Conservation (phyloP, 257 asterid genomes). For the Striga asiatica region DNA sequence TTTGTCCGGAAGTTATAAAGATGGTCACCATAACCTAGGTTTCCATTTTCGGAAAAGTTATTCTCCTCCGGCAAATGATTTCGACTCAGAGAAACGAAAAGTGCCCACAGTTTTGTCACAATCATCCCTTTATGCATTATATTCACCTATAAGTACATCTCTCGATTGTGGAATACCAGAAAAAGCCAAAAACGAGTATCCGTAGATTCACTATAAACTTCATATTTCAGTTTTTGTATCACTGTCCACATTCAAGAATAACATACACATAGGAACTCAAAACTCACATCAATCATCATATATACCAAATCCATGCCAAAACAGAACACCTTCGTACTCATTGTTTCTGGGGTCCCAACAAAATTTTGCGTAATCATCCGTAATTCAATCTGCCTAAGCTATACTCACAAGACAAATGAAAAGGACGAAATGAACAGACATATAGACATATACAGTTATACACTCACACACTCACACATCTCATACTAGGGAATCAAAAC, state of each 20-base stretch:
- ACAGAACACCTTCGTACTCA: not conserved
- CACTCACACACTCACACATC: conserved; percentile 1
- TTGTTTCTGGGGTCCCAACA: not conserved
- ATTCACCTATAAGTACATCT: too few relatives aligned
- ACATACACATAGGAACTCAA: not conserved
- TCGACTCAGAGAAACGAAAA: conserved; percentile 33
- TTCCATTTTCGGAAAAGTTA: conserved; percentile 4
- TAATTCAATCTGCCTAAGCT: conserved; percentile 3
- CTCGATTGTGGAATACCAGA: too few relatives aligned
- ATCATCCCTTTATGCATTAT: too few relatives aligned
- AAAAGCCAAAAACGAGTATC: too few relatives aligned
- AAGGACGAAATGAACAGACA: too few relatives aligned
- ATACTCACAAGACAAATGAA: too few relatives aligned
- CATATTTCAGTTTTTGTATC: too few relatives aligned
- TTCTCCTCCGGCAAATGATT: conserved; percentile 16
- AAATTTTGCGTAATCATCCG: not conserved
- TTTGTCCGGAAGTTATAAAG: not conserved
- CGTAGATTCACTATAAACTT: too few relatives aligned
- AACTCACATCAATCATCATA: not conserved
- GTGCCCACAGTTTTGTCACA: too few relatives aligned
- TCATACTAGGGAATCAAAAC: not conserved
- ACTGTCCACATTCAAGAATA: too few relatives aligned
- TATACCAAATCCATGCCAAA: not conserved
- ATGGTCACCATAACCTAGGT: not conserved
- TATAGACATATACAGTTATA: too few relatives aligned